Evolutionary conservation across 2,329 filamentous ascomycete species (phyloP).

Genomic region (Beauveria sp.): DNA sequence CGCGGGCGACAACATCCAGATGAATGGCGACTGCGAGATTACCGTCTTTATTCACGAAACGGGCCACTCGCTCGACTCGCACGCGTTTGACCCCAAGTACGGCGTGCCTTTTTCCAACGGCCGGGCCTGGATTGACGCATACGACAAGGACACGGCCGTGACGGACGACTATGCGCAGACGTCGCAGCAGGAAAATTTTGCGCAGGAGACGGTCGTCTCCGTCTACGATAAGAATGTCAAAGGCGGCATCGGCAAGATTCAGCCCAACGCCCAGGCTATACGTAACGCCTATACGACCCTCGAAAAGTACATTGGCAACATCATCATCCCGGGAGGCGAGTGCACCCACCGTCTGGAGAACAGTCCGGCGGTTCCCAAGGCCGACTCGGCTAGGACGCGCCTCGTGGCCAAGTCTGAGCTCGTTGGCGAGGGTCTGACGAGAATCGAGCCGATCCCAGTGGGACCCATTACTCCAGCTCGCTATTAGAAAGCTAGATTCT

Average conservation of each 20-base stretch:
- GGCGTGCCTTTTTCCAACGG: conserved; percentile 15
- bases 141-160: conserved; percentile 14
- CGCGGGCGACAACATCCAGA: conserved; percentile 16
- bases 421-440: neutral
- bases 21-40: conserved; percentile 12
- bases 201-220: conserved; percentile 18
- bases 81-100: conserved; percentile 14
- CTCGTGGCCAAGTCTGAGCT: neutral
- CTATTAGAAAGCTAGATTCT: neutral
- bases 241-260: conserved; percentile 17
- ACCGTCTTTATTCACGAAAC: conserved; percentile 16
- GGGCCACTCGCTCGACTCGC: conserved; percentile 16
- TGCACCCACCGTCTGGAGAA: conserved; percentile 13
- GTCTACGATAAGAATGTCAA: conserved; percentile 19
- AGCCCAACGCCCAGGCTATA: conserved; percentile 15
- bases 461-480: neutral
- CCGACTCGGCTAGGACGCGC: conserved; percentile 1
- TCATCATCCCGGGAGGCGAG: conserved; percentile 9
- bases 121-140: conserved; percentile 15
- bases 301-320: conserved; percentile 9
- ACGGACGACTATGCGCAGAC: conserved; percentile 14
- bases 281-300: conserved; percentile 11
- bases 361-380: conserved; percentile 10
- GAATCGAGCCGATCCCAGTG: conserved; percentile 8
- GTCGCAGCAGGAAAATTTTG: conserved; percentile 19